Base-by-base conservation (phyloP, 2,329 filamentous ascomycete species). In the Aspergillus sp. region DNA sequence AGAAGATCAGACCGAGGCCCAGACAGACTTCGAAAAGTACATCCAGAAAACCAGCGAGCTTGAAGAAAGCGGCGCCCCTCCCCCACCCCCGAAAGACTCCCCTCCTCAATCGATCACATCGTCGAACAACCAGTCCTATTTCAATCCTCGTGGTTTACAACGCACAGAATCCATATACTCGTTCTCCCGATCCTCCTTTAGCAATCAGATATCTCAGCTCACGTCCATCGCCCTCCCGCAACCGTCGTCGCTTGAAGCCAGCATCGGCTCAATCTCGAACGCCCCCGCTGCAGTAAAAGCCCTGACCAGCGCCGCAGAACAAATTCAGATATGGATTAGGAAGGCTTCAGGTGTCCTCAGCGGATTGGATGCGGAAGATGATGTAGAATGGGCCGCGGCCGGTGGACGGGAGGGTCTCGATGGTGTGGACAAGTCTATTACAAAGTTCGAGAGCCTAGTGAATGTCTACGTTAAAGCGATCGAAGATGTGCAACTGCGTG, bases 391-490 rank as follows among this genome's bases (percentile, higher is more conserved):
- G 95, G 93, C 86, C 8, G 85, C 95, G 2, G 93, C 93, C 2
- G 95, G 91, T 52, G 95, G 95, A 31, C 71, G 79, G 60, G 75
- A 81, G 58, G 78, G 78, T 8, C 62, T 81, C 37, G 78, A 78
- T 12, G 84, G 86, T 55, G 84, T 87, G 3, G 84, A 88, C 62
- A 79, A 79, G 52, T 85, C 93, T 21, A 93, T 98, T 60, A 80
- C 83, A 39, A 87, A 90, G 50, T 99, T 98, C 68, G 92, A 96
- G 70, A 86, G 88, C 52, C 81, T 99, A 56, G 91, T 98, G 70
- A 91, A 93, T 66, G 90, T 96, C 63, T 99, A 97, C 70, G 90
- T 98, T 54, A 84, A 87, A 59, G 92, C 93, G n/a, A 97, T 98
- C 66, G 95, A 98, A 71, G 88, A 93, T 61, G 81, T 99, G 43